Conservation (phyloP, 306 rosid species). For the Lathyrus oleraceus region DNA sequence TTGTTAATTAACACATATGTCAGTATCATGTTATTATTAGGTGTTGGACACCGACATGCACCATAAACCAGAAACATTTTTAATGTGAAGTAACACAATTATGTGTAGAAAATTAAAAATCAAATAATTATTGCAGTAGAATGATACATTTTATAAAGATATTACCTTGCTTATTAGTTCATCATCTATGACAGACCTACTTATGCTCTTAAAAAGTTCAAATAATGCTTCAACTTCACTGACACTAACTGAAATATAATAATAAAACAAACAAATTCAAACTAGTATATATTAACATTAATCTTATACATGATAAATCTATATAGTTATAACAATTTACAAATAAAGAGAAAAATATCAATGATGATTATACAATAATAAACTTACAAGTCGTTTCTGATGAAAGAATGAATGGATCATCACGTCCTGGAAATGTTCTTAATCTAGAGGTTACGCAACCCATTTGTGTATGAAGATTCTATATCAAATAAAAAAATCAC, state of each 20-base stretch:
- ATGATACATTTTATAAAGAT: background rate
- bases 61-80: background rate
- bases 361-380: background rate
- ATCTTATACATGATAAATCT: background rate
- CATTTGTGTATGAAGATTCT: constrained; percentile 49
- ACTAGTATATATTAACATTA: background rate
- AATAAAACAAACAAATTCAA: constrained; percentile 30
- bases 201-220: constrained; percentile 85
- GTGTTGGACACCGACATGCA: background rate
- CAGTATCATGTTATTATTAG: background rate
- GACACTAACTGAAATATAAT: constrained; percentile 62
- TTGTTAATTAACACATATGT: background rate
- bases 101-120: background rate
- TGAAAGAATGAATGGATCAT: constrained; percentile 66
- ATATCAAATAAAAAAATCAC: background rate
- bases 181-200: constrained; percentile 77
- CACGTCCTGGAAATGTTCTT: constrained; percentile 44
- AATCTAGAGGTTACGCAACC: constrained; percentile 72
- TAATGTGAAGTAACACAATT: background rate
- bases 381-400: constrained; percentile 85
- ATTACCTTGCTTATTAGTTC: constrained; percentile 88
- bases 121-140: background rate
- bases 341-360: background rate
- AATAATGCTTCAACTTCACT: constrained; percentile 91
- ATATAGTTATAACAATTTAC: background rate